phyloP scores from a whole-genome alignment of 371 early-diverging fungal genomes.

The Lichtheimia hyalospora region DNA sequence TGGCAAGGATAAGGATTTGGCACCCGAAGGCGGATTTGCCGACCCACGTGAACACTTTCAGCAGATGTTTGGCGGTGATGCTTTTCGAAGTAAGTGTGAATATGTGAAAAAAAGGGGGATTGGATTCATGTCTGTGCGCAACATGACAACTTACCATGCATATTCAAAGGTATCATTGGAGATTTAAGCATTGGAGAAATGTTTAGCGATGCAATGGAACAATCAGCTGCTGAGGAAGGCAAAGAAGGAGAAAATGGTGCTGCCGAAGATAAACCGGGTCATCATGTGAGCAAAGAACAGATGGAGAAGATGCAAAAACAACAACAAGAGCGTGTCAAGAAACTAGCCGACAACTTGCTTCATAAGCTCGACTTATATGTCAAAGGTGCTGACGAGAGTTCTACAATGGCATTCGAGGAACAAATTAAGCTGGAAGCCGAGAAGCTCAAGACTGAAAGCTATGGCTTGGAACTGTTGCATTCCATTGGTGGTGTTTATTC shows the following conservation, averaged over 20 bases:
- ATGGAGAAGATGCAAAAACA: slow-evolving; percentile 51
- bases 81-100: slow-evolving; percentile 58
- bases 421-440: slow-evolving; percentile 81
- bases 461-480: slow-evolving; percentile 91
- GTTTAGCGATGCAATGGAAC: slow-evolving; percentile 38
- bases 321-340: slow-evolving; percentile 73
- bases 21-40: slow-evolving; percentile 74
- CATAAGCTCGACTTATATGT: slow-evolving; percentile 80
- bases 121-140: too few species aligned
- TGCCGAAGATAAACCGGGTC: slow-evolving; percentile 16
- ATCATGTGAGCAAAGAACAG: slow-evolving; percentile 53
- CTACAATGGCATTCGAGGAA: slow-evolving; percentile 65
- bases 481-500: slow-evolving; percentile 89
- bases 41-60: slow-evolving; percentile 93
- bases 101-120: neutral
- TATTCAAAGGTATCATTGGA: slow-evolving; percentile 41
- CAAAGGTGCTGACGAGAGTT: slow-evolving; percentile 53
- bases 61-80: slow-evolving; percentile 94
- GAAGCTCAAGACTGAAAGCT: slow-evolving; percentile 82
- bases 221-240: slow-evolving; percentile 10
- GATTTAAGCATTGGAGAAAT: slow-evolving; percentile 46
- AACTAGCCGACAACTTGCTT: slow-evolving; percentile 73
- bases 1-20: slow-evolving; percentile 72
- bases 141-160: too few species aligned
- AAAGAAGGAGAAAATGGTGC: slow-evolving; percentile 7